Conservation (phyloP, 345 rosid genomes). For the Acer saccharum region DNA sequence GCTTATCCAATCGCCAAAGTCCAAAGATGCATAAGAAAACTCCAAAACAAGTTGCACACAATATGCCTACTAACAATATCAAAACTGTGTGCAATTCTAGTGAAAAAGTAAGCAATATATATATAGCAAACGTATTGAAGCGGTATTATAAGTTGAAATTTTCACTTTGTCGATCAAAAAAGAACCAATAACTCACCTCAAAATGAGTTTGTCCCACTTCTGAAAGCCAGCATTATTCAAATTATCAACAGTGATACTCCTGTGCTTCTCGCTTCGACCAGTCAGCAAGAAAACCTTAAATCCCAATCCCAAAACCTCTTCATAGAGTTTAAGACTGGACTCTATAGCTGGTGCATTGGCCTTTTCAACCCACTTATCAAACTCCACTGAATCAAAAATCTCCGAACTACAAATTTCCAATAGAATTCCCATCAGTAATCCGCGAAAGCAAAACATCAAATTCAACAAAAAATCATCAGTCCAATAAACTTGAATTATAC, state of each 20-base stretch:
- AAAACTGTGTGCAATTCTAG: not conserved
- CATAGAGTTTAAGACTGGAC: conserved; percentile 76
- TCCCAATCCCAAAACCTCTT: conserved; percentile 62
- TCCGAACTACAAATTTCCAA: conserved; percentile 54
- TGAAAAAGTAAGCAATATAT: not conserved
- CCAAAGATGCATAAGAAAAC: not conserved
- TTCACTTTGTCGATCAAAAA: not conserved
- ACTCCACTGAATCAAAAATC: conserved; percentile 60
- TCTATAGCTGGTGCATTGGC: conserved; percentile 68
- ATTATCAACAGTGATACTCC: conserved; percentile 64
- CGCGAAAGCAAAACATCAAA: not conserved
- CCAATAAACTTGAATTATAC: not conserved
- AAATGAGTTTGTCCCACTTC: conserved; percentile 85
- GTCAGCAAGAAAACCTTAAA: conserved; percentile 83
- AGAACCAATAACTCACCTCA: conserved; percentile 51
- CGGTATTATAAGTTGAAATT: not conserved
- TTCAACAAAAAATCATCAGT: conserved; percentile 5
- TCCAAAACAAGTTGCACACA: not conserved
- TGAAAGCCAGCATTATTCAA: conserved; percentile 67
- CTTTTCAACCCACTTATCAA: conserved; percentile 85
- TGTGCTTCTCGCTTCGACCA: conserved; percentile 69
- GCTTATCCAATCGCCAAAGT: not conserved
- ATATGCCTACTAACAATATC: not conserved
- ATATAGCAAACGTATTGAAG: not conserved
- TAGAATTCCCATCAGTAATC: conserved; percentile 16